Evolutionary conservation across 1,139 yeast species (phyloP), one percentile per base, ranked within the genome.

Genomic region (Pichiaceae sp.): DNA sequence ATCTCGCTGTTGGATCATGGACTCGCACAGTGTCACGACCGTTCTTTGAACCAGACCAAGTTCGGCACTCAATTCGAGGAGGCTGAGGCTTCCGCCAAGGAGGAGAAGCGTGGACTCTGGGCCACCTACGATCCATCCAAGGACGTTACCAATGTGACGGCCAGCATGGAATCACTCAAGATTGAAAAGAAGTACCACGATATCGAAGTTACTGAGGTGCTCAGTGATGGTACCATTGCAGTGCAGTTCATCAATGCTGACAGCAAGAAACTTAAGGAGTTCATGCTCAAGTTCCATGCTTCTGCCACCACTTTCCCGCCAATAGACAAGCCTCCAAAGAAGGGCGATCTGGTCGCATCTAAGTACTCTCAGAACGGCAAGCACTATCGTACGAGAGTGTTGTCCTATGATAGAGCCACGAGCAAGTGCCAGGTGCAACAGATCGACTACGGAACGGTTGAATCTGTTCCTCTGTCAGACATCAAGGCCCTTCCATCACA

Each of bases 91-190:
- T 53, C 53, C 4, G 95, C 95, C 3, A 70, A 71, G 54, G 50
- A 53, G 3, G 60, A 60, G 28, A 70, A 68, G 46, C 59, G 67
- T 45, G 94, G 94, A 2, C 41, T 84, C 4, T 85, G 95, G 95
- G 60, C 62, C 23, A 57, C 72, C 43, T 79, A 70, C 50, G 75
- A 68, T 42, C 66, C 68, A 4, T 23, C 45, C 18, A 62, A 56
- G 29, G 50, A 36, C 3, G 60, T 50, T 18, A 32, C 17, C 17
- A 29, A 34, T 15, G 40, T 44, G 17, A 39, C 43, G 6, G 15
- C 50, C 4, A 48, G 56, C 9, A 54, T 59, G 9, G 51, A 50
- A 25, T 40, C 45, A 14, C 33, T 55, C 24, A 46, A 51, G 34
- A 45, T 57, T 30, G 46, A 47, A 19, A 61, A 55, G 32, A 64